Evolutionary conservation across 108 stramenopile species (phyloP), one percentile per base, ranked within the genome.

Genomic region (Epithemia pelagica): DNA sequence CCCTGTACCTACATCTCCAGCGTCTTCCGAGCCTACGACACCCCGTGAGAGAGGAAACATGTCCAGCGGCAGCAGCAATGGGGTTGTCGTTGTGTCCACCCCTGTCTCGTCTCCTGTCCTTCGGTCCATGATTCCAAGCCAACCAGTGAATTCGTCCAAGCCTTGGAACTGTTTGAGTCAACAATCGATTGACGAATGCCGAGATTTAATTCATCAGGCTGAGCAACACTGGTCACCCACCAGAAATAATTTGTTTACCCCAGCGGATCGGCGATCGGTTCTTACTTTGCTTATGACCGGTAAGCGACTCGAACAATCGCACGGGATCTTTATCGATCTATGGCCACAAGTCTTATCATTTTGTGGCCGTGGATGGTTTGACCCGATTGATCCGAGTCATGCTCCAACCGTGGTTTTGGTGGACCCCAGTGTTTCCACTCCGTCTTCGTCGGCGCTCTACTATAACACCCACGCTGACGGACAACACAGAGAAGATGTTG

Each of bases 161-260:
- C 92, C 92, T 53, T 94, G 92, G 92, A 94, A 94, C 69, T 94
- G 92, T 69, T 64, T 94, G 51, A 81, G 84, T 25, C 92, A 94
- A 64, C 67, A 70, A 59, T 79, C 88, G 24, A 94, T 94, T 54
- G 87, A 94, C 66, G 81, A 84, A 62, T 94, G 92, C 68, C 66
- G 65, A 33, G 68, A 66, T 26, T 64, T 94, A 31, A 89, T 94
- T 61, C 63, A 80, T 52, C 80, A 88, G 66, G 87, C 84, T 7
- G 87, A 89, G 70, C 73, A 76, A 65, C 80, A 84, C 62, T 94
- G 92, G 92, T 77, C 82, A 3, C 89, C 89, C 19, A 79, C 80
- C 15, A 75, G 81, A 24, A 89, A 94, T 57, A 59, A 77, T 29
- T 74, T 94, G 58, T 94, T 94, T 56, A 77, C 81, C 19, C 92